Base-by-base conservation (phyloP, 345 rosid genomes). In the Citrus reticulata region DNA sequence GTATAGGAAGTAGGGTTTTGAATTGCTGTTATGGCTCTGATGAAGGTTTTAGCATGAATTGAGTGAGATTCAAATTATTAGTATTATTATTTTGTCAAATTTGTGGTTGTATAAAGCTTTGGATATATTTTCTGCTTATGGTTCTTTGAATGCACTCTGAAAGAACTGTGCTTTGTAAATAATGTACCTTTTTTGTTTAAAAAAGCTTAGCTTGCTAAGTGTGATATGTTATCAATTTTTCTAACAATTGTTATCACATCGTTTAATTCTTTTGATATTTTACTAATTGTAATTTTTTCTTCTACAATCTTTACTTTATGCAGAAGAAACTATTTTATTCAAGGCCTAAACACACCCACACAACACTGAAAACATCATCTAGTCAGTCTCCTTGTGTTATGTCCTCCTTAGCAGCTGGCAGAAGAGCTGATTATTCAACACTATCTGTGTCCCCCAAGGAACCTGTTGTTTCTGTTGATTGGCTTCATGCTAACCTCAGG, bases 401-500 rank as follows among this genome's bases (percentile, higher is more conserved):
- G 92, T 91, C 91, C 82, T 91, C 88, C 75, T 75, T 86, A 32
- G 75, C 75, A 30, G 73, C 73, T 64, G 87, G 83, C 37, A 35
- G 80, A 22, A 86, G 79, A 79, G 81, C 76, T 24, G 68, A 77
- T 62, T 93, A 77, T 80, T 91, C 93, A 0, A 84, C 91, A 17
- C 85, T 85, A 39, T 87, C 92, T 27, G 71, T 81, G 71, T 79
- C 95, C 65, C 75, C 87, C 40, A 88, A 77, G 76, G 97, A 91
- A 71, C 94, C 99, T 64, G 93, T 92, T 78, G 93, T 94, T 65
- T 97, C 98, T 54, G 99, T 89, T 69, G 98, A 94, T 85, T 94
- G 99, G 99, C 98, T 97, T 29, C 90, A 93, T 77, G 72, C 95
- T 4, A 94, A 94, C 79, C 93, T 93, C 62, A 86, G 76, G 80